Percentiles rank a stretch among this genome's conserved stretches.
These are phyloP conservation scores for Mortierella claussenii DNA, from an alignment of 192 early-diverging fungal species.

Conservation along the genomic window DNA sequence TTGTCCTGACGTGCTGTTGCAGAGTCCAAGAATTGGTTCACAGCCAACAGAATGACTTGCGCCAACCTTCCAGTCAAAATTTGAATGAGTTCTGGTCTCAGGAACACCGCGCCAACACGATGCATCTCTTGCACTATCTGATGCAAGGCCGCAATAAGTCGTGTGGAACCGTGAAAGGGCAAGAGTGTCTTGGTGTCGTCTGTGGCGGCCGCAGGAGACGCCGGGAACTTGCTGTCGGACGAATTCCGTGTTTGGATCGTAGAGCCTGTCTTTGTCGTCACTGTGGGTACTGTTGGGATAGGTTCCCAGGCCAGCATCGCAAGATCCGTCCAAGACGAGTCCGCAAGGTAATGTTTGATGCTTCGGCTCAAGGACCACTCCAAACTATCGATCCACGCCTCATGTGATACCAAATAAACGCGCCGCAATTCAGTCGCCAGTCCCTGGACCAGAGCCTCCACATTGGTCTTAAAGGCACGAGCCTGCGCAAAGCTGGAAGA, in stretches of 20 bases:
- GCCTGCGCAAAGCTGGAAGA: constrained; percentile 25
- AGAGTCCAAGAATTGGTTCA: constrained; percentile 23
- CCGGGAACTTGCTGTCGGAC: constrained; percentile 5
- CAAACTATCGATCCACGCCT: constrained; percentile 53
- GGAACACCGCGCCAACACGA: constrained; percentile 35
- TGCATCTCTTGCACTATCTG: constrained; percentile 51
- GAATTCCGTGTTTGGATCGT: too few relatives aligned
- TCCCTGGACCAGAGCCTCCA: constrained; percentile 48
- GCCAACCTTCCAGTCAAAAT: constrained; percentile 13
- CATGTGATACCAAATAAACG: constrained; percentile 56
- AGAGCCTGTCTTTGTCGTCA: not conserved
- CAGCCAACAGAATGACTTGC: not conserved
- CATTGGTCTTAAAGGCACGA: constrained; percentile 13
- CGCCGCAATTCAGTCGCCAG: constrained; percentile 39
- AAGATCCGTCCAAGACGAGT: constrained; percentile 54
- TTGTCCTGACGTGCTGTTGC: not conserved
- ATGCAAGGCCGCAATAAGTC: constrained; percentile 22
- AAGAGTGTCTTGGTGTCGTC: constrained; percentile 36
- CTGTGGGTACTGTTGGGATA: too few relatives aligned
- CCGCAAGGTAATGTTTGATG: constrained; percentile 33
- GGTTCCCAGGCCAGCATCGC: constrained; percentile 62
- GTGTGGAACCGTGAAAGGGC: constrained; percentile 39
- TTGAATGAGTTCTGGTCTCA: constrained; percentile 33
- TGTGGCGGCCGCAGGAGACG: too few relatives aligned
- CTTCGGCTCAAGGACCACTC: constrained; percentile 22